Base-by-base conservation (phyloP, 306 rosid species). In the Arachis hypogaea region DNA sequence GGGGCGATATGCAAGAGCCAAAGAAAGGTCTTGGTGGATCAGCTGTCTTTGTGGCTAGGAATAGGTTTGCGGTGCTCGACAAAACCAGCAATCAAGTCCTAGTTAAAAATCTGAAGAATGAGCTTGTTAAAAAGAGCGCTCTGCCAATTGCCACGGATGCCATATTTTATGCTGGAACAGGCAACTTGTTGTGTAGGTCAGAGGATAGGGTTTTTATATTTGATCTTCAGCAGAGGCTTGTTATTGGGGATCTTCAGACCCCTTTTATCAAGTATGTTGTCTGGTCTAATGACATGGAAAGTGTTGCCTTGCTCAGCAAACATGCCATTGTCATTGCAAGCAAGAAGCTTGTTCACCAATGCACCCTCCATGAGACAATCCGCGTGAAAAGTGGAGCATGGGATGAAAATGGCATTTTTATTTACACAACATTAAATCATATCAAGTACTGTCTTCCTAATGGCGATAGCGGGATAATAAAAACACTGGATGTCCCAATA, bases 321-420 rank as follows among this genome's bases (percentile, higher is more conserved):
- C 97, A 93, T 78, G 93, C 96, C 9, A 89, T 93, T 66, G 74
- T 93, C 71, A 90, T 93, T 74, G 92, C 96, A 33, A 93, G 69
- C 87, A 90, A 93, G 84, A 86, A 77, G 87, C 96, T 93, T 73
- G 98, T 86, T 81, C 98, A 87, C 68, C 96, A 89, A 51, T 93
- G 98, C 85, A 93, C 97, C 33, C 92, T 93, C 66, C 98, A 93
- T 41, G 98, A 93, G 86, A 90, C 98, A 38, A 93, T 93, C 66
- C 98, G 98, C 64, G 96, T 93, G 29, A 93, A 93, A 78, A 93
- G 97, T 74, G 98, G 98, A 72, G 93, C 87, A 11, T 93, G 98
- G 98, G 98, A 93, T 83, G 98, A 90, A 81, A 90, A 89, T 62
- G 97, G 98, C 33, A 90, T 93, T 75, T 90, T 93, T 82, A 93